These are phyloP conservation scores for Chytriomyces confervae DNA, from an alignment of 192 early-diverging fungal genomes.

Conservation along the genomic window DNA sequence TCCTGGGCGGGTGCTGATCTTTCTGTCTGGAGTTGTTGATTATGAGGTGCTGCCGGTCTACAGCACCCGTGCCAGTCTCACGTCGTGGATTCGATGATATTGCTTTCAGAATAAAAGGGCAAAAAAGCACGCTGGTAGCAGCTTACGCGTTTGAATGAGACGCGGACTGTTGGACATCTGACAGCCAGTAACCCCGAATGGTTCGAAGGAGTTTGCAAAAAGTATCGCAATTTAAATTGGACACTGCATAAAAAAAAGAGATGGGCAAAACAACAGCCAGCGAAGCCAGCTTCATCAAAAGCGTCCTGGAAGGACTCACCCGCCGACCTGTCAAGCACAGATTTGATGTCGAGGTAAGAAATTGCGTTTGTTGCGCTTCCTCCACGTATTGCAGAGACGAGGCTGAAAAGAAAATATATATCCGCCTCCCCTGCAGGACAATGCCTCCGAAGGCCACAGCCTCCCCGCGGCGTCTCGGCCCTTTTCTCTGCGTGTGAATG, in stretches of 20 bases:
- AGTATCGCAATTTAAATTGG: no score
- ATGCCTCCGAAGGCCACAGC: no score
- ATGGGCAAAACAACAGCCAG: constrained; percentile 23
- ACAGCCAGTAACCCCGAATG: no score
- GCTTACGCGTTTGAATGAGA: no score
- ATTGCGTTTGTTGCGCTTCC: no score
- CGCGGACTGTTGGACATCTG: no score
- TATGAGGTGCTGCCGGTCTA: constrained; percentile 44
- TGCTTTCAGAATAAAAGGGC: neutral
- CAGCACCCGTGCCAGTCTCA: constrained; percentile 4
- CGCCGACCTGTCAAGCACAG: constrained; percentile 11
- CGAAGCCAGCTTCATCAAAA: neutral
- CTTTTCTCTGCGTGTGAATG: constrained; percentile 6
- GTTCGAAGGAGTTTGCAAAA: no score
- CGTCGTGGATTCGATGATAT: constrained; percentile 25
- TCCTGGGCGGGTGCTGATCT: constrained; percentile 54
- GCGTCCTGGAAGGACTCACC: neutral
- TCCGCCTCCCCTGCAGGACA: no score
- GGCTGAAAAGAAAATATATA: neutral
- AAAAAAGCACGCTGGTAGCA: no score
- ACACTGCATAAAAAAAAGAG: neutral
- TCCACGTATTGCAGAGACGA: neutral
- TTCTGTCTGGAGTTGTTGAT: constrained; percentile 65
- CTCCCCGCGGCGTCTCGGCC: constrained; percentile 27
- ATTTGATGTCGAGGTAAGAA: constrained; percentile 11